Evolutionary conservation across 225 moss, liverwort and hornwort genomes (phyloP).

Genomic region (Pseudoscleropodium purum): DNA sequence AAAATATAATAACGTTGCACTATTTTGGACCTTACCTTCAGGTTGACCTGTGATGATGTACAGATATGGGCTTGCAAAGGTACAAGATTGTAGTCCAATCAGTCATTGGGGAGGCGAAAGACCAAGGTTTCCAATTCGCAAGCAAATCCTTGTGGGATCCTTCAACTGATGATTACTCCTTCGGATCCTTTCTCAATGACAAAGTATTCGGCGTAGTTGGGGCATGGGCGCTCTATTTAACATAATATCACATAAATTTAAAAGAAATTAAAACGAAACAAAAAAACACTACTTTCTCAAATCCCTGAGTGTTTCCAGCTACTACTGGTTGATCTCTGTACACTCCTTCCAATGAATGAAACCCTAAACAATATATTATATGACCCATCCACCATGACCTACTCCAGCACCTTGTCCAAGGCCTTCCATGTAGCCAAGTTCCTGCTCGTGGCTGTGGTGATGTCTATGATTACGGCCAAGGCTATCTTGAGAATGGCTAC

Average conservation of each 20-base stretch:
- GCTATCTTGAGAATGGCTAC: neutral
- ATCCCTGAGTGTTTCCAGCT: neutral
- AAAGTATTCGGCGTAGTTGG: slow-evolving; percentile 49
- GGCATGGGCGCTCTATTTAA: slow-evolving; percentile 45
- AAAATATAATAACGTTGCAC: neutral
- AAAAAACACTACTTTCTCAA: neutral
- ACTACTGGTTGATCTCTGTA: slow-evolving; percentile 3
- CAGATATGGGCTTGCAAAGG: slow-evolving; percentile 51
- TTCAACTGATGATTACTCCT: slow-evolving; percentile 41
- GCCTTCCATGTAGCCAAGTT: slow-evolving; percentile 25
- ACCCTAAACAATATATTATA: neutral
- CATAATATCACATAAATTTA: neutral
- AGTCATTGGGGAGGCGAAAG: slow-evolving; percentile 36
- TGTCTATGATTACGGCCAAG: neutral
- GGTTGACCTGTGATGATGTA: slow-evolving; percentile 8
- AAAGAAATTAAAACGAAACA: neutral
- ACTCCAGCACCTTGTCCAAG: slow-evolving; percentile 23
- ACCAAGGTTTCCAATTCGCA: slow-evolving; percentile 56
- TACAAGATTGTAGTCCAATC: slow-evolving; percentile 58
- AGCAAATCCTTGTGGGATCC: slow-evolving; percentile 55
- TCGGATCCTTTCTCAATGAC: slow-evolving; percentile 49
- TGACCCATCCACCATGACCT: slow-evolving; percentile 37
- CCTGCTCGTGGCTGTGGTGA: slow-evolving; percentile 23
- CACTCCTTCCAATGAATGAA: neutral
- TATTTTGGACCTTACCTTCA: neutral